These are phyloP conservation scores for Podospora conica DNA, from an alignment of 495 filamentous ascomycete genomes.

Conservation along the genomic window DNA sequence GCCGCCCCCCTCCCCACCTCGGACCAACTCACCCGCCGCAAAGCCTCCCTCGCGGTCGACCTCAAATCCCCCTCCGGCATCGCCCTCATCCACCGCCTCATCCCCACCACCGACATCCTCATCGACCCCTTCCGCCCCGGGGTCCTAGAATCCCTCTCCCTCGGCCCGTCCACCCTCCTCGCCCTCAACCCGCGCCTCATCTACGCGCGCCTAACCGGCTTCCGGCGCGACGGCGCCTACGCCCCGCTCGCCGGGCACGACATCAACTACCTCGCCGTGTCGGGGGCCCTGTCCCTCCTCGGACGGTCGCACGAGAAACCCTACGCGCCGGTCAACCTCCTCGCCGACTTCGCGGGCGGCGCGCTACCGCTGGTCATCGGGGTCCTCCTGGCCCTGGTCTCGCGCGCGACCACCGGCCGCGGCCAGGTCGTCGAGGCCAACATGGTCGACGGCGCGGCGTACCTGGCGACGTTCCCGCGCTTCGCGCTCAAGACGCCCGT, in stretches of 20 bases:
- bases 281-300: constrained; percentile 69
- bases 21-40: constrained; percentile 73
- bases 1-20: constrained; percentile 38
- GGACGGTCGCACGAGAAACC: constrained; percentile 64
- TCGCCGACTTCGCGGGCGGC: constrained; percentile 89
- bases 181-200: constrained; percentile 68
- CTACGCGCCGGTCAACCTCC: constrained; percentile 71
- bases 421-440: constrained; percentile 91
- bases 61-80: constrained; percentile 61
- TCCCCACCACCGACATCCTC: constrained; percentile 62
- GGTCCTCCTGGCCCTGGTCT: constrained; percentile 57
- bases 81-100: constrained; percentile 58
- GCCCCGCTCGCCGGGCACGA: constrained; percentile 91
- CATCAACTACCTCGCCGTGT: constrained; percentile 92
- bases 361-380: constrained; percentile 71
- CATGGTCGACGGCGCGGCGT: constrained; percentile 87
- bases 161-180: constrained; percentile 62
- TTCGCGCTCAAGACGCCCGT: constrained; percentile 51
- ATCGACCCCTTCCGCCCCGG: constrained; percentile 93
- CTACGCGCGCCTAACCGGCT: constrained; percentile 81
- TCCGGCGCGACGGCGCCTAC: constrained; percentile 80
- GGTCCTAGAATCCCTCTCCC: constrained; percentile 74
- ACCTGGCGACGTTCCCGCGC: constrained; percentile 69
- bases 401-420: constrained; percentile 50
- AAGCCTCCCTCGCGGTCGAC: constrained; percentile 70